Base-by-base conservation (phyloP, 345 rosid genomes). In the Punica granatum region DNA sequence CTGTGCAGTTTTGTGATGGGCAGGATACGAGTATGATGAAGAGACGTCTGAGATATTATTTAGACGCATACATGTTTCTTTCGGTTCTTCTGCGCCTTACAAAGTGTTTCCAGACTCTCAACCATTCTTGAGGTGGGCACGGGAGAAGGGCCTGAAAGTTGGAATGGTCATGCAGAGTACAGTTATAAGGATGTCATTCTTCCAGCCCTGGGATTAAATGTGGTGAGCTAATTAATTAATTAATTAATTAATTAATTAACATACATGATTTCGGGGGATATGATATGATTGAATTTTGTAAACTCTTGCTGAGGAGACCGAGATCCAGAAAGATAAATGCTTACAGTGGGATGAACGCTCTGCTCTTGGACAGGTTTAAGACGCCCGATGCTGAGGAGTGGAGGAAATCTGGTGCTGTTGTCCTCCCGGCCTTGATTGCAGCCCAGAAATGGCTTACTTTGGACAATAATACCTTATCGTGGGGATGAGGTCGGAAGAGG, bases 1-100 rank as follows among this genome's bases (percentile, higher is more conserved):
- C 18, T 30, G 61, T 12, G 3, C 23, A 2, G 19, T 28, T 66
- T 59, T 35, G 16, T 70, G 39, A 56, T 86, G 90, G 98, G 98
- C 98, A 49, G 98, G 98, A 63, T 92, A 92, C 79, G 93, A 90
- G 33, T 92, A 81, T 68, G 97, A 92, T 67, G 98, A 90, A 63
- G 96, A 87, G 74, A 92, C 97, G 54, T 88, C 88, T 72, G 97
- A 90, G 84, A 88, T 88, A 77, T 70, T 92, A 65, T 92, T 92
- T 73, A 83, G 70, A 60, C 87, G 97, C 64, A 88, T 92, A 67
- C 90, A 90, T 74, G 83, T 93, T n/a, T 79, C 98, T 16, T 92
- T 92, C 64, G 97, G 98, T 66, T 92, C 98, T 60, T 81, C 97
- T 76, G 97, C 97, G 61, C 98, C 98, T 73, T 92, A 92, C 77